A percentile compares a stretch with the other conserved stretches of the same genome.
These are phyloP conservation scores for Calocybe cyanea DNA, from an alignment of 768 basidiomycete species.

Conservation along the genomic window DNA sequence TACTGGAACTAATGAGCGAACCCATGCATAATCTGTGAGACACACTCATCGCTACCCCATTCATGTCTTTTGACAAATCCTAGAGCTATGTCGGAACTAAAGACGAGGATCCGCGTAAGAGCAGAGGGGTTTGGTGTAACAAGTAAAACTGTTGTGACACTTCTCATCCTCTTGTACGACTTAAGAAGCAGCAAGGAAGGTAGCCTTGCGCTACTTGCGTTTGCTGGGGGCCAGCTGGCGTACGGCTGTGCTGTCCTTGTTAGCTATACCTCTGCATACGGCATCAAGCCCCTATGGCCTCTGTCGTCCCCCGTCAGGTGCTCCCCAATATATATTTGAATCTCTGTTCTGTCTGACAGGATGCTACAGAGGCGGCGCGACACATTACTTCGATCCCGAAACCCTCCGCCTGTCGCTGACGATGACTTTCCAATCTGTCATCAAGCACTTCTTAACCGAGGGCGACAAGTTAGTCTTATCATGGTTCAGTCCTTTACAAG, in stretches of 20 bases:
- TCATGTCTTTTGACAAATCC: constrained; percentile 4
- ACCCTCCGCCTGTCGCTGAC: constrained; percentile 66
- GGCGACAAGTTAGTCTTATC: constrained; percentile 91
- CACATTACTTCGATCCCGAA: constrained; percentile 28
- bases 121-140: constrained; percentile 86
- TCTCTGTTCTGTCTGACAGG: no score
- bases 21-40: constrained; percentile 73
- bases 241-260: constrained; percentile 61
- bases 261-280: constrained; percentile 49
- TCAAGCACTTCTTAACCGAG: constrained; percentile 95
- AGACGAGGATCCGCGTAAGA: constrained; percentile 68
- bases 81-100: constrained; percentile 65
- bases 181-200: constrained; percentile 25
- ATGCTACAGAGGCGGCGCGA: constrained; percentile 9
- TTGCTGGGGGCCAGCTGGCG: constrained; percentile 79
- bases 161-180: constrained; percentile 58
- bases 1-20: constrained; percentile 78
- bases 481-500: constrained; percentile 73
- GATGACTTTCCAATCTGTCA: constrained; percentile 83
- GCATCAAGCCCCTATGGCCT: constrained; percentile 30
- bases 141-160: constrained; percentile 67
- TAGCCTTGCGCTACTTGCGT: constrained; percentile 68
- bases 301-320: constrained; percentile 13
- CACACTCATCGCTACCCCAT: neutral
- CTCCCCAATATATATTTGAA: no score